phyloP scores from a whole-genome alignment of 2,329 filamentous ascomycete species.

The Pleoardoris graminearum region DNA sequence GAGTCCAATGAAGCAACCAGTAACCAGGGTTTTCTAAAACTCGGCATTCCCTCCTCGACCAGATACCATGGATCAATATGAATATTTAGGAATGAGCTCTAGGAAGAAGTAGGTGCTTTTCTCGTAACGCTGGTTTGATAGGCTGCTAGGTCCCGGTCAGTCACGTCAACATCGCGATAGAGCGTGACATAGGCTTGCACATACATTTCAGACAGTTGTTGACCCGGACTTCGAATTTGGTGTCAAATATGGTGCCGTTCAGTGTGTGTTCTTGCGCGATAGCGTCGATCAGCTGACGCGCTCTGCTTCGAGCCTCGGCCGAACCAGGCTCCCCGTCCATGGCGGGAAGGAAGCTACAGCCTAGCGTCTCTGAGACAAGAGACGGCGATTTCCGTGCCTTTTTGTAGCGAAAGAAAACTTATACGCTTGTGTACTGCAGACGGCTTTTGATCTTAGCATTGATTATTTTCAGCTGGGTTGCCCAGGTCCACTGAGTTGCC shows the following conservation, averaged over 20 bases:
- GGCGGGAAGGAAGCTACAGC: neutral
- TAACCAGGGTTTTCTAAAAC: neutral
- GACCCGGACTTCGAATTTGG: neutral
- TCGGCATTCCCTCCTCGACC: neutral
- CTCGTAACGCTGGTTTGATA: constrained; percentile 37
- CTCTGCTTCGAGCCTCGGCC: neutral
- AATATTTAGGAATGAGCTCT: constrained; percentile 55
- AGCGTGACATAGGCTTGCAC: neutral
- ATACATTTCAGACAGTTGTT: neutral
- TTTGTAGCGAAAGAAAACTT: too few species aligned
- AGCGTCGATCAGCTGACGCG: neutral
- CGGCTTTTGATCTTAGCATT: too few species aligned
- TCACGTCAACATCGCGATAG: neutral
- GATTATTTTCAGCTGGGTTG: too few species aligned
- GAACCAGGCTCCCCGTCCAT: neutral
- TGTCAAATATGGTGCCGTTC: neutral
- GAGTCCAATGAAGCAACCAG: neutral
- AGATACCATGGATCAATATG: neutral
- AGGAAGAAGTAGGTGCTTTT: constrained; percentile 53
- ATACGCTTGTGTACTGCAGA: too few species aligned
- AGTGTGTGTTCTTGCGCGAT: neutral
- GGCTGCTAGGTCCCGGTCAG: constrained; percentile 1
- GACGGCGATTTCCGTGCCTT: too few species aligned
- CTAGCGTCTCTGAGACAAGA: neutral
- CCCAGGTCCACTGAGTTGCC: too few species aligned